These are phyloP conservation scores for Aschersonia sp. DNA, from an alignment of 2,329 filamentous ascomycete genomes.

Conservation along the genomic window DNA sequence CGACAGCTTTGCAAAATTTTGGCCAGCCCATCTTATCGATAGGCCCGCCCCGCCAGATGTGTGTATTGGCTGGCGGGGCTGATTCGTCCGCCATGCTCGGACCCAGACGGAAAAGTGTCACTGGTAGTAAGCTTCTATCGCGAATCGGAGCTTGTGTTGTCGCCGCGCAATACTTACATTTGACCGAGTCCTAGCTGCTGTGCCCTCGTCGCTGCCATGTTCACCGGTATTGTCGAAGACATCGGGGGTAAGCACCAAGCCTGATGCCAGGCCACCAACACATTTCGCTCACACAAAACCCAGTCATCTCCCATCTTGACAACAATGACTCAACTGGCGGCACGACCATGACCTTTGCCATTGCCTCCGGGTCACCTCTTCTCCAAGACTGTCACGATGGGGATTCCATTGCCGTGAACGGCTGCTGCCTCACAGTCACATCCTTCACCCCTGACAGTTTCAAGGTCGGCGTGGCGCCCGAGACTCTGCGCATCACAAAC, in stretches of 20 bases:
- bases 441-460: constrained; percentile 42
- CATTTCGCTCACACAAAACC: constrained; percentile 5
- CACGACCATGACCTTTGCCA: constrained; percentile 75
- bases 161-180: too few species aligned
- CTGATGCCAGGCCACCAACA: not conserved
- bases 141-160: too few species aligned
- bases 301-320: constrained; percentile 74
- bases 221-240: constrained; percentile 86
- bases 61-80: not conserved
- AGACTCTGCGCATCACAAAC: constrained; percentile 91
- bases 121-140: too few species aligned
- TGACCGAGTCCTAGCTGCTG: too few species aligned
- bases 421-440: constrained; percentile 85
- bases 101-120: too few species aligned
- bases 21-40: constrained; percentile 3
- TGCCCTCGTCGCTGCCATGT: constrained; percentile 44
- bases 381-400: constrained; percentile 73
- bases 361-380: constrained; percentile 52
- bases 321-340: constrained; percentile 71
- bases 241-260: constrained; percentile 58
- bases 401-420: constrained; percentile 91
- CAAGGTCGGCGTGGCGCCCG: constrained; percentile 86
- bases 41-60: not conserved
- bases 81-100: too few species aligned
- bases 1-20: constrained; percentile 1